Evolutionary conservation across 176 grass and related monocot species (phyloP), one percentile per base, ranked within the genome.

Genomic region (Cenchrus americanus): DNA sequence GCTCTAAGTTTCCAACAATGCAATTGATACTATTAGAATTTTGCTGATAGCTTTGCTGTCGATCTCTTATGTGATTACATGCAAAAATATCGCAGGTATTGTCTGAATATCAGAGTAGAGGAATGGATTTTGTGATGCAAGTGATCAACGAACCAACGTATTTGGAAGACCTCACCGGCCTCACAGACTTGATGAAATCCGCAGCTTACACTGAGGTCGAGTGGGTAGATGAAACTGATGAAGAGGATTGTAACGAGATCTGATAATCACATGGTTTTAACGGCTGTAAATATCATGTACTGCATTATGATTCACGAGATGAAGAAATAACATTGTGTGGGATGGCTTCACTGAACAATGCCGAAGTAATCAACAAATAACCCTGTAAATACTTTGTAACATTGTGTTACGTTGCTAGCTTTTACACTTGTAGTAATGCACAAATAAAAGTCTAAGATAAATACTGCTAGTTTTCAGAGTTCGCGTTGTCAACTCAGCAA

Each of bases 81-180:
- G 54, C 76, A 80, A 63, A 42, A 42, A 23, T 69, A 23, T 83
- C 14, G 37, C 85, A 98, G 96, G 96, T 95, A 55, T 90, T 98
- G 83, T 84, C 80, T 14, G 93, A 98, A 80, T 98, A 93, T 62
- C 91, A 40, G 52, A 83, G 84, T 15, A 89, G 92, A 93, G 91
- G 93, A 69, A 82, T 90, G 76, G 91, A 95, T 47, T 98, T 98
- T 83, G 64, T 98, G 74, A 80, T 98, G 87, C 86, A 98, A 75
- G 96, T 94, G n/a, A 93, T 98, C 63, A 93, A 95, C 27, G 91
- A 98, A 64, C 92, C 96, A 22, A 92, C 93, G 21, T 98, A 98
- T 75, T 69, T 98, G 69, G 96, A 98, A 74, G 92, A 98, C 86
- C 61, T 98, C 52, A 95, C 93, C 2, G 96, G 96, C 62, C 81